These are phyloP conservation scores for Salix caprea DNA, from an alignment of 345 rosid genomes.

Conservation along the genomic window DNA sequence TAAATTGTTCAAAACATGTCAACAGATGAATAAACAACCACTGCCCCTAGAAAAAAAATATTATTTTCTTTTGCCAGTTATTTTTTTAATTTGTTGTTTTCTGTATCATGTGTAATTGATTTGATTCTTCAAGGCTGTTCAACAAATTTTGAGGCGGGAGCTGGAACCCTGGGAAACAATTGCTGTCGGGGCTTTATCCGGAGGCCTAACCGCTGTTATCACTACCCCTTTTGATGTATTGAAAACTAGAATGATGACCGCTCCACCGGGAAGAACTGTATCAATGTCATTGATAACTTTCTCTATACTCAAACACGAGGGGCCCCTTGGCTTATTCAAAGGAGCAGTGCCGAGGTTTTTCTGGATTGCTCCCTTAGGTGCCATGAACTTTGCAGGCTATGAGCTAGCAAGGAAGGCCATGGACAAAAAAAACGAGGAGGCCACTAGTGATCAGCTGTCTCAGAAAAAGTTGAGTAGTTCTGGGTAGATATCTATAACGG, in stretches of 20 bases:
- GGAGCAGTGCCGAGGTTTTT: constrained; percentile 94
- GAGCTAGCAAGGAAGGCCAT: constrained; percentile 88
- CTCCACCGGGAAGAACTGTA: constrained; percentile 64
- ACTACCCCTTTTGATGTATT: constrained; percentile 97
- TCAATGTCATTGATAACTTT: constrained; percentile 73
- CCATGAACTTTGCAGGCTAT: constrained; percentile 99
- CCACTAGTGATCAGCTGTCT: constrained; percentile 23
- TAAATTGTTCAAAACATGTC: neutral
- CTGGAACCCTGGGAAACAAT: constrained; percentile 93
- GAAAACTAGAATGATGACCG: constrained; percentile 99
- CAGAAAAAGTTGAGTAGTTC: constrained; percentile 37
- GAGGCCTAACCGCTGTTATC: constrained; percentile 82
- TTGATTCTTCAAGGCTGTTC: constrained; percentile 51
- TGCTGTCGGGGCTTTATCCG: constrained; percentile 83
- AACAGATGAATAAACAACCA: neutral
- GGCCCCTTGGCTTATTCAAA: constrained; percentile 89
- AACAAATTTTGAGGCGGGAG: constrained; percentile 66
- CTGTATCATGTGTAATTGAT: neutral
- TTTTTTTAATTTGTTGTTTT: neutral
- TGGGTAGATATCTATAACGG: constrained; percentile 11
- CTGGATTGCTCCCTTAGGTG: constrained; percentile 99
- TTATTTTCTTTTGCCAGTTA: neutral
- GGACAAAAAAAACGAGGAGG: constrained; percentile 61
- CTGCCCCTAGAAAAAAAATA: too few species aligned
- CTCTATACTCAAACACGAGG: constrained; percentile 81